Evolutionary conservation across 2,329 filamentous ascomycete genomes (phyloP).

Genomic region (Calonectria multiphialidica): DNA sequence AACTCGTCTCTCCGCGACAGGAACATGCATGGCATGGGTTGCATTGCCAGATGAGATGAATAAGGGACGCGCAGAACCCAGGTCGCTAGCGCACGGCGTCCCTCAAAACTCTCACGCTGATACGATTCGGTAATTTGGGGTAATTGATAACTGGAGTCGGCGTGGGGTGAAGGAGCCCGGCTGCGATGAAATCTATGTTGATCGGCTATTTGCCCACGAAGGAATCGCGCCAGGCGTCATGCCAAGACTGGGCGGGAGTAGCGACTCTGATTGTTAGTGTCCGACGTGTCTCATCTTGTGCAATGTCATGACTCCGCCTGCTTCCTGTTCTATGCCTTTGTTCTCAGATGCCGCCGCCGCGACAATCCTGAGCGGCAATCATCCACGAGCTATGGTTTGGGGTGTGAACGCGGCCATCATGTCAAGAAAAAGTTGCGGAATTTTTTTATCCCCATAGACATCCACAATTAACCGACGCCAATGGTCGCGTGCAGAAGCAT

Average conservation of each 20-base stretch:
- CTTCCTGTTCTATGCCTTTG: not conserved
- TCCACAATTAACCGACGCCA: slow-evolving; percentile 5
- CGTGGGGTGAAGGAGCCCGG: slow-evolving; percentile 26
- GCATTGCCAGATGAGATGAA: slow-evolving; percentile 23
- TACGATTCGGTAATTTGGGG: slow-evolving; percentile 29
- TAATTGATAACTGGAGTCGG: slow-evolving; percentile 15
- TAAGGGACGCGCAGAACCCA: slow-evolving; percentile 2
- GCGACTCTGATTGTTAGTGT: slow-evolving; percentile 20
- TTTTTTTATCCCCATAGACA: not conserved
- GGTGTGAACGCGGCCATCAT: not conserved
- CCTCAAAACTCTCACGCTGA: slow-evolving; percentile 13
- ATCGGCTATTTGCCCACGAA: slow-evolving; percentile 18
- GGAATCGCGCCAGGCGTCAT: slow-evolving; percentile 28
- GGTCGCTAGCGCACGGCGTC: not conserved
- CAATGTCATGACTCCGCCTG: not conserved
- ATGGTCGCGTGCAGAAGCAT: slow-evolving; percentile 24
- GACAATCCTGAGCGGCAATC: not conserved
- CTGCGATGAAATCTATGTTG: slow-evolving; percentile 13
- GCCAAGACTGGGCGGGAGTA: slow-evolving; percentile 24
- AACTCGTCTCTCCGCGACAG: not conserved
- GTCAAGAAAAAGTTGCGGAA: not conserved
- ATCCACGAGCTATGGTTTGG: not conserved
- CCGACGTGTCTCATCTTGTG: slow-evolving; percentile 26
- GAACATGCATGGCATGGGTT: slow-evolving; percentile 14
- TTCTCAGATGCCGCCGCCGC: not conserved